Evolutionary conservation across 495 filamentous ascomycete genomes (phyloP).

Genomic region (Aspergillus indologenus): DNA sequence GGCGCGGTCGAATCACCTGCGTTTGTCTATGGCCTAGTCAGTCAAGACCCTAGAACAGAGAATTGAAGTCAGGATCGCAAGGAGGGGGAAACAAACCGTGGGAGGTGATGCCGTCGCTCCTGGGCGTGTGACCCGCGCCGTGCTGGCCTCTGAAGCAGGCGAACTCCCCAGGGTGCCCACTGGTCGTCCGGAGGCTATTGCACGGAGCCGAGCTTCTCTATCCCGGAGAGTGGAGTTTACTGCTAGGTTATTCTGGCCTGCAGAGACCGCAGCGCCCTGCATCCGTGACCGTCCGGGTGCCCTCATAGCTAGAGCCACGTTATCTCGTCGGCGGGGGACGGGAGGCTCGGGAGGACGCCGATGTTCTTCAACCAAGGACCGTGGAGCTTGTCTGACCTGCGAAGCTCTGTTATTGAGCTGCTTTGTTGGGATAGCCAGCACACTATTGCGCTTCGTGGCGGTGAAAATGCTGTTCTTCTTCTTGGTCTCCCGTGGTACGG

Average conservation of each 20-base stretch:
- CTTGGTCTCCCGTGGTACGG: slow-evolving; percentile 20
- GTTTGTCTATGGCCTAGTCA: neutral
- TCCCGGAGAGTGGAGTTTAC: slow-evolving; percentile 25
- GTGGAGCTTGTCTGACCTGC: slow-evolving; percentile 39
- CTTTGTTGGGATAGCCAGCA: slow-evolving; percentile 39
- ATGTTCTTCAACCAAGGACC: slow-evolving; percentile 43
- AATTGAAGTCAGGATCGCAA: neutral
- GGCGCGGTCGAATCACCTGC: neutral
- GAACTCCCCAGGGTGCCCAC: slow-evolving; percentile 9
- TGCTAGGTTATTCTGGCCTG: slow-evolving; percentile 7
- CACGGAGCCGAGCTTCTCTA: slow-evolving; percentile 30
- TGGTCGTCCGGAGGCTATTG: slow-evolving; percentile 26
- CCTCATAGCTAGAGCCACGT: slow-evolving; percentile 11
- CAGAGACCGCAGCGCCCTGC: slow-evolving; percentile 1
- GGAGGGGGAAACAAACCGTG: neutral
- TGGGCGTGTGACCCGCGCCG: neutral
- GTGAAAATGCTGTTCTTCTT: slow-evolving; percentile 41
- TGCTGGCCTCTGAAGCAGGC: neutral
- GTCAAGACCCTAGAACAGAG: neutral
- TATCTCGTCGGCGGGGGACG: slow-evolving; percentile 8
- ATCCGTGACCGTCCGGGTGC: slow-evolving; percentile 23
- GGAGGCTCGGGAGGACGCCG: slow-evolving; percentile 27
- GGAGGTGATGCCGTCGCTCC: slow-evolving; percentile 7
- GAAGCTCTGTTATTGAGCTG: slow-evolving; percentile 36
- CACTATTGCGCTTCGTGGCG: slow-evolving; percentile 33